phyloP scores from a whole-genome alignment of 305 asterid genomes.

The Fraxinus greggii region DNA sequence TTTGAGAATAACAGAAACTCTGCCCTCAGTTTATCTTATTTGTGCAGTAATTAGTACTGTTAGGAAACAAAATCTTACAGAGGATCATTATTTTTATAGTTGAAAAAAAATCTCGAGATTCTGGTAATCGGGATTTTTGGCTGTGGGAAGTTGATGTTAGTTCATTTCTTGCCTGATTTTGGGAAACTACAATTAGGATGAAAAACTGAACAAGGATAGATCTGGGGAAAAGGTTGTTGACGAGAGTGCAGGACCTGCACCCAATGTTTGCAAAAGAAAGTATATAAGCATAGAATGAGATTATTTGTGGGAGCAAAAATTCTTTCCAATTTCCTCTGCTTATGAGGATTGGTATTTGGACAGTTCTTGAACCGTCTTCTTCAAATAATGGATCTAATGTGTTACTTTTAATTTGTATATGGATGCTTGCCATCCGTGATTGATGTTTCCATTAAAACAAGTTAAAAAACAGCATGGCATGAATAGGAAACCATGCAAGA shows the following conservation, averaged over 20 bases:
- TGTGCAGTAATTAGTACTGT: background rate
- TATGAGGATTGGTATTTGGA: background rate
- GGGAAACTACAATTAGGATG: background rate
- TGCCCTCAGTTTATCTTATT: conserved; percentile 8
- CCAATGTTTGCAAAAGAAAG: background rate
- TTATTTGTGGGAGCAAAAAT: background rate
- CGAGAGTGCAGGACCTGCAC: background rate
- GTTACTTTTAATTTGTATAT: background rate
- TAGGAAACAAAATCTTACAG: background rate
- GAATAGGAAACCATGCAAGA: background rate
- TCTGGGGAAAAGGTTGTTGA: background rate
- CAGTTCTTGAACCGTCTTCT: background rate
- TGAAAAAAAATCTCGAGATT: background rate
- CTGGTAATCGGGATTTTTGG: background rate
- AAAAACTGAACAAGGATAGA: background rate
- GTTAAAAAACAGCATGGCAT: background rate
- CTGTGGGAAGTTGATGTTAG: background rate
- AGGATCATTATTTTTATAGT: background rate
- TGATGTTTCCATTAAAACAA: background rate
- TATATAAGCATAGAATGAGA: background rate
- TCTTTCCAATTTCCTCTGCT: background rate
- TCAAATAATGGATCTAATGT: background rate
- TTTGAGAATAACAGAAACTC: conserved; percentile 21
- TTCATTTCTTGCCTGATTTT: background rate
- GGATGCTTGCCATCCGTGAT: background rate